Evolutionary conservation across 2,329 filamentous ascomycete genomes (phyloP).

Genomic region (Neofusicoccum sp.): DNA sequence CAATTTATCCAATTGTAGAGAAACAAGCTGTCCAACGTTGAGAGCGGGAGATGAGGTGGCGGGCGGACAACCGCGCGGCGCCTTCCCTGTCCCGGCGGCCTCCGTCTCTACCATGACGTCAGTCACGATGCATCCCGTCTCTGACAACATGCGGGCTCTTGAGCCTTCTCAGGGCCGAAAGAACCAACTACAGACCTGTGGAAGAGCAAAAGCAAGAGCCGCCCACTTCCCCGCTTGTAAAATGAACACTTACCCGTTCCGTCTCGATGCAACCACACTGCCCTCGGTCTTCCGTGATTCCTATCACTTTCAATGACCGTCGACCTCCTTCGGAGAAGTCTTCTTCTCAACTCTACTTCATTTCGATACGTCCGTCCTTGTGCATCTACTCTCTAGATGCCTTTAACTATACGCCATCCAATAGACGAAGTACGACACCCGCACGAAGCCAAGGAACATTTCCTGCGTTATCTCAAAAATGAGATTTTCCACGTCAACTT

Average conservation of each 20-base stretch:
- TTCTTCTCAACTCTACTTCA: no score
- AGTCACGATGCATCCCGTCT: background rate
- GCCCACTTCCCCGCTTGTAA: background rate
- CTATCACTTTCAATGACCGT: background rate
- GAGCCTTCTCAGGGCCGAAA: background rate
- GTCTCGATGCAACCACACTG: background rate
- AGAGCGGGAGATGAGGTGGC: no score
- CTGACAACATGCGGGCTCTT: background rate
- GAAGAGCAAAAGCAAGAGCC: background rate
- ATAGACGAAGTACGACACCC: background rate
- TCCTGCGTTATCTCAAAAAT: constrained; percentile 13
- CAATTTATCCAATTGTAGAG: no score
- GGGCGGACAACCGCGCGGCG: no score
- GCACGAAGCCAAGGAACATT: constrained; percentile 14
- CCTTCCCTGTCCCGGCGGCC: background rate
- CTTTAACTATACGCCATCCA: background rate
- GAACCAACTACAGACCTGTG: background rate
- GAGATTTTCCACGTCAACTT: constrained; percentile 19
- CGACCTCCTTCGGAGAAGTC: background rate
- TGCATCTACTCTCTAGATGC: no score
- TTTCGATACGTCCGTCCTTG: background rate
- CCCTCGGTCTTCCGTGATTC: background rate
- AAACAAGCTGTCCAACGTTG: no score
- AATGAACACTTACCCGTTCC: background rate
- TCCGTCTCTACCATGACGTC: background rate